A percentile compares a stretch with the other conserved stretches of the same genome.
Evolutionary conservation across 2,329 filamentous ascomycete species (phyloP).

Genomic region (Emmonsiellopsis sp.): DNA sequence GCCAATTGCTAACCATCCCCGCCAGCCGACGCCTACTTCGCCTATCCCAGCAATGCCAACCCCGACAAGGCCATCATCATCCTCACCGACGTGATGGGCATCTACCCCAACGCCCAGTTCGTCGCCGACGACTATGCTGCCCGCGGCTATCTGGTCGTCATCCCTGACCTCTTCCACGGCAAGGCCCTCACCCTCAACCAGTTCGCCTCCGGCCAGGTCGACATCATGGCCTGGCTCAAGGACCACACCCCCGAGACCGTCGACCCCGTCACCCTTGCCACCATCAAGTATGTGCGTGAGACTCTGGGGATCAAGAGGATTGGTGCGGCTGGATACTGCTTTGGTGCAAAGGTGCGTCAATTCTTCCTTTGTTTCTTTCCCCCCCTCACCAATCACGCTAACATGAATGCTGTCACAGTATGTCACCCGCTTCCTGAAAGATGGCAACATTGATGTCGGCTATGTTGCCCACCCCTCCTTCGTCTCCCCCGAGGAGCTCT

Average conservation of each 20-base stretch:
- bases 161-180: slow-evolving; percentile 63
- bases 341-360: slow-evolving; percentile 55
- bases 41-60: slow-evolving; percentile 42
- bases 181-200: slow-evolving; percentile 50
- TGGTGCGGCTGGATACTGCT: slow-evolving; percentile 63
- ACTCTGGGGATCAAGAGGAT: slow-evolving; percentile 40
- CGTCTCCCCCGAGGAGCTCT: slow-evolving; percentile 57
- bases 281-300: slow-evolving; percentile 47
- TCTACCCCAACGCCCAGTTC: slow-evolving; percentile 51
- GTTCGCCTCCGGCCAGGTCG: slow-evolving; percentile 35
- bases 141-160: slow-evolving; percentile 59
- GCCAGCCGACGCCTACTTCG: slow-evolving; percentile 47
- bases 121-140: slow-evolving; percentile 67
- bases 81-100: slow-evolving; percentile 50
- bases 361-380: not conserved
- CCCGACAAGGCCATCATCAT: slow-evolving; percentile 47
- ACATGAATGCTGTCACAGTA: slow-evolving; percentile 39
- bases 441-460: slow-evolving; percentile 56
- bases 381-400: not conserved
- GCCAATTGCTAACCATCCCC: not conserved
- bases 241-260: slow-evolving; percentile 36
- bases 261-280: slow-evolving; percentile 44
- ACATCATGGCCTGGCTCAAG: slow-evolving; percentile 42
- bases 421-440: slow-evolving; percentile 57
- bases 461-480: slow-evolving; percentile 71